Evolutionary conservation across 2,329 filamentous ascomycete genomes (phyloP).

Genomic region (Chaetomiaceae sp.): DNA sequence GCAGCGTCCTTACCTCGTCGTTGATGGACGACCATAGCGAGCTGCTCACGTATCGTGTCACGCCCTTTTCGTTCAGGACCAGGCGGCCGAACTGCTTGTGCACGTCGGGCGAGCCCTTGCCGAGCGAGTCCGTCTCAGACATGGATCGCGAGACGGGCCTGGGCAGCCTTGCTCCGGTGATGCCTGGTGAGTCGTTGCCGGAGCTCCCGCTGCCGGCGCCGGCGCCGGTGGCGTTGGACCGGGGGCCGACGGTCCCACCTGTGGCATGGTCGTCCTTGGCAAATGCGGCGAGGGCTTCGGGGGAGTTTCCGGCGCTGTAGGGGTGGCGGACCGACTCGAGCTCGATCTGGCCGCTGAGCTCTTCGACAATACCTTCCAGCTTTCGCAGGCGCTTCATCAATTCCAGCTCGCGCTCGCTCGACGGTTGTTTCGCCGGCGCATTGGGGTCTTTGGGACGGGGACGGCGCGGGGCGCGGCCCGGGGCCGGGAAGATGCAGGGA

Average conservation of each 20-base stretch:
- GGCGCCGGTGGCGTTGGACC: background rate
- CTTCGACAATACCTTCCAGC: slow-evolving; percentile 70
- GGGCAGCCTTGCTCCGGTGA: slow-evolving; percentile 14
- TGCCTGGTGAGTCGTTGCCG: slow-evolving; percentile 22
- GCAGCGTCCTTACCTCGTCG: slow-evolving; percentile 63
- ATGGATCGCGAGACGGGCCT: slow-evolving; percentile 19
- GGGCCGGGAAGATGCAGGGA: slow-evolving; percentile 69
- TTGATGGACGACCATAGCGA: slow-evolving; percentile 72
- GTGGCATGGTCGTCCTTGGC: slow-evolving; percentile 24
- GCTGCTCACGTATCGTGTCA: slow-evolving; percentile 68
- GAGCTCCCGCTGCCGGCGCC: slow-evolving; percentile 14
- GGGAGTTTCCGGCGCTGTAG: slow-evolving; percentile 34
- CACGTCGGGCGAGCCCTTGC: slow-evolving; percentile 32
- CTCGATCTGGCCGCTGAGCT: slow-evolving; percentile 60
- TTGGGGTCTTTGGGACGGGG: slow-evolving; percentile 61
- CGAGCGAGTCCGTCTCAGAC: slow-evolving; percentile 18
- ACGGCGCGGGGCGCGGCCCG: slow-evolving; percentile 66
- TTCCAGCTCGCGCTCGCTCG: slow-evolving; percentile 61
- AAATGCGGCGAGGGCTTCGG: slow-evolving; percentile 29
- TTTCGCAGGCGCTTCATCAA: slow-evolving; percentile 67
- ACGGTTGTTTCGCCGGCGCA: slow-evolving; percentile 52
- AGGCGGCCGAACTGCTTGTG: slow-evolving; percentile 60
- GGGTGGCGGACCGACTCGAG: slow-evolving; percentile 42
- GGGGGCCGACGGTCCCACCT: background rate
- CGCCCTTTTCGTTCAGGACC: slow-evolving; percentile 64